Base-by-base conservation (phyloP, 768 basidiomycete species). In the Astraeus odoratus region DNA sequence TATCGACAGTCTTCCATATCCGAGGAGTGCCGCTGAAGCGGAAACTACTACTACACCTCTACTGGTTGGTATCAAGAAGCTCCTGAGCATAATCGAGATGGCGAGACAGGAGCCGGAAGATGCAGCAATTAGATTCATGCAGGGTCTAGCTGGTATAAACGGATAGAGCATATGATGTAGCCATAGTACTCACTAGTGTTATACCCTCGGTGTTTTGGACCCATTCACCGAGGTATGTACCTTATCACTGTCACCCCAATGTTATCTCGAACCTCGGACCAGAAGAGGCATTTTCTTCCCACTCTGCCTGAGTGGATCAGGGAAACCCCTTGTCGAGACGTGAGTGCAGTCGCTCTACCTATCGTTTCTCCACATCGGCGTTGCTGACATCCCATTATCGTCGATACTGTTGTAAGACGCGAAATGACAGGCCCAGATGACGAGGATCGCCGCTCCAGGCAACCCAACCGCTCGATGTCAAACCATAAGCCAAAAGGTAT, bases 61-160 rank as follows among this genome's bases (percentile, higher is more conserved):
- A 53, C 79, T 83, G 51, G 84, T 98, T 38, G 96, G 96, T 0
- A 81, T 99, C 57, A 98, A 98, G 80, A 93, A 88, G 67, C 57
- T 99, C 62, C 63, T 99, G 59, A 90, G 83, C 48, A 75, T 87
- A 44, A 74, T 94, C 16, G 96, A 99, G 74, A 97, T 96, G 94
- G 89, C 94, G 39, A 75, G 95, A 57, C 96, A 98, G 68, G 95
- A 96, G 57, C 90, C 90, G 1, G 82, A 88, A 40, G 83, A 80
- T 50, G 85, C 81, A 13, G 87, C 78, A 23, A 80, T 83, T 56
- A 73, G 88, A 47, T 64, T 92, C 48, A 75, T 74, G 45, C 73
- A 70, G 38, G 80, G 78, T 29, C 61, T 90, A 44, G 73, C 86
- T 69, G 80, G 74, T 8, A 57, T 84, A 7, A 40, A 25, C 41